Base-by-base conservation (phyloP, 306 rosid genomes). In the Rubus parviflorus region DNA sequence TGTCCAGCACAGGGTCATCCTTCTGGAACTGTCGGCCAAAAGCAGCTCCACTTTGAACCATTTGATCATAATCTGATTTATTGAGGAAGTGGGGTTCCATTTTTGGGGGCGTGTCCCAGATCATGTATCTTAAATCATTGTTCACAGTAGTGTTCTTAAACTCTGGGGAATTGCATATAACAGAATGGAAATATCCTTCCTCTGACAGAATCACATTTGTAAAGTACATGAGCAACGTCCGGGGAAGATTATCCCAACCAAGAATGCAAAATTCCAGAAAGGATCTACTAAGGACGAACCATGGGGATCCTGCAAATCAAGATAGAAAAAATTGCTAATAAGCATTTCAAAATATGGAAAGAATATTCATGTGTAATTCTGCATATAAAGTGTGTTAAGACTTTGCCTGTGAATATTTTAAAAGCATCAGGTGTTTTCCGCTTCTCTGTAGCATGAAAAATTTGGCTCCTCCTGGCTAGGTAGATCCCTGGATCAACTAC, bases 241-340 rank as follows among this genome's bases (percentile, higher is more conserved):
- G 85, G 13, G 98, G 98, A 62, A 95, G 89, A 81, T 95, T 95
- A 81, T 95, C 98, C 98, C 98, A 95, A 69, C 97, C 98, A 23
- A 92, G 76, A 77, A 95, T 83, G 80, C 98, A 95, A 78, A 78
- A 95, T 76, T 95, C 97, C 61, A 95, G 70, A 74, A 95, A 95
- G 14, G 97, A 46, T 69, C 98, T 85, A 56, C 97, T 92, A 75
- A 95, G 85, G 74, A 86, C 79, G 43, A 92, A 92, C 98, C 98
- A 95, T 2, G 96, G 97, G 22, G 98, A 94, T 82, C 98, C 98
- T 95, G 93, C 82, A 88, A 25, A 77, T 74, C 51, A 84, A 83
- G 68, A 78, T 0, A 19, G 56, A 42, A 58, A 30, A 11, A 38
- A 56, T 45, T 11, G 38, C 10, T 13, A 65, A 53, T 41, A 70